These are phyloP conservation scores for Anaeramoeba flamelloides DNA, from an alignment of 78 protist species.

Conservation along the genomic window DNA sequence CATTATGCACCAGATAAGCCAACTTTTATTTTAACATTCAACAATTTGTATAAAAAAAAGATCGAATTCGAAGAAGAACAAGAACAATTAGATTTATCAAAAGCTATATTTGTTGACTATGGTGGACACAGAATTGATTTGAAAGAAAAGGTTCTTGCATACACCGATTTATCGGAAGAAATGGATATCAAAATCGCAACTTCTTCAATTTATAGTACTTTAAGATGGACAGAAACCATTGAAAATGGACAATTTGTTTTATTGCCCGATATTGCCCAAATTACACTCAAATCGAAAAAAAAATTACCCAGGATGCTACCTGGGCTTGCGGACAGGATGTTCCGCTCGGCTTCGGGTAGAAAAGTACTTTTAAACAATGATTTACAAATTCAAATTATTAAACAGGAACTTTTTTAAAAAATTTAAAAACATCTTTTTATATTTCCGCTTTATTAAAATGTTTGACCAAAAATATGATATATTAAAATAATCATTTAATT, in stretches of 20 bases:
- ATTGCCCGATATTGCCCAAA: background rate
- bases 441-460: too few species aligned
- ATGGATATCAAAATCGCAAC: background rate
- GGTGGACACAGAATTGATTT: background rate
- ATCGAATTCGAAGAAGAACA: background rate
- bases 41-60: too few species aligned
- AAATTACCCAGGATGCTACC: background rate
- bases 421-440: too few species aligned
- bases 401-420: too few species aligned
- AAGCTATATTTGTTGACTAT: background rate
- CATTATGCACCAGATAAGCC: background rate
- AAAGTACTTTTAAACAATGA: background rate
- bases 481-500: too few species aligned
- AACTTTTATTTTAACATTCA: background rate
- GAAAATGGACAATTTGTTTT: background rate
- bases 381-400: too few species aligned
- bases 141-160: background rate
- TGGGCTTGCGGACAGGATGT: background rate
- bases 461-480: too few species aligned
- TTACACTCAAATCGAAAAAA: background rate
- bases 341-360: background rate
- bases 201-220: background rate
- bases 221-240: background rate
- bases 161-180: background rate
- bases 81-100: too few species aligned